phyloP scores from a whole-genome alignment of 495 filamentous ascomycete species.

The Penicillium turbatum region DNA sequence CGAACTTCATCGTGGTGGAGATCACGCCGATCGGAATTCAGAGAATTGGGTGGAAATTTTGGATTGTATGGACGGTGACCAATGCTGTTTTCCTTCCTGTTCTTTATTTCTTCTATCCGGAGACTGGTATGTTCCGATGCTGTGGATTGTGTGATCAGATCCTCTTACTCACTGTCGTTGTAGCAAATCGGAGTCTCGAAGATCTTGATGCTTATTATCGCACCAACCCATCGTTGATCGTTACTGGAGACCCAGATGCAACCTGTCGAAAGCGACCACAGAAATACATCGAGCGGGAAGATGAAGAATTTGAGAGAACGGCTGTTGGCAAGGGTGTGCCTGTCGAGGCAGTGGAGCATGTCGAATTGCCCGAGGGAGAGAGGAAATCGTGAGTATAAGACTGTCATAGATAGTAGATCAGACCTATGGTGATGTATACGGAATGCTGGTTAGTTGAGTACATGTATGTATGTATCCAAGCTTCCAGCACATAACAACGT shows the following conservation, averaged over 20 bases:
- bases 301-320: not conserved
- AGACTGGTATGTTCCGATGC: conserved; percentile 40
- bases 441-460: too few relatives aligned
- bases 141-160: not conserved
- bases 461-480: too few relatives aligned
- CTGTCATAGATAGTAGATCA: not conserved
- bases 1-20: conserved; percentile 58
- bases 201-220: conserved; percentile 45
- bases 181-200: conserved; percentile 43
- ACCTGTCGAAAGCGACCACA: not conserved
- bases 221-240: conserved; percentile 36
- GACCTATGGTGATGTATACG: not conserved
- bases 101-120: conserved; percentile 60
- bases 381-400: not conserved
- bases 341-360: not conserved
- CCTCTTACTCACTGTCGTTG: conserved; percentile 15
- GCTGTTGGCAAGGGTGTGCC: not conserved
- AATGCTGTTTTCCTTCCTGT: conserved; percentile 56
- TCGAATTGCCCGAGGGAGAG: not conserved
- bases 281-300: not conserved
- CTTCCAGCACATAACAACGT: too few relatives aligned
- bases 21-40: conserved; percentile 58
- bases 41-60: conserved; percentile 54
- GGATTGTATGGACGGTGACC: conserved; percentile 57
- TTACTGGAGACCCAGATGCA: not conserved